A percentile compares a stretch with the other conserved stretches of the same genome.
Evolutionary conservation across 148 eudicot genomes (phyloP).

Genomic region (Rhododendron kiyosumense): DNA sequence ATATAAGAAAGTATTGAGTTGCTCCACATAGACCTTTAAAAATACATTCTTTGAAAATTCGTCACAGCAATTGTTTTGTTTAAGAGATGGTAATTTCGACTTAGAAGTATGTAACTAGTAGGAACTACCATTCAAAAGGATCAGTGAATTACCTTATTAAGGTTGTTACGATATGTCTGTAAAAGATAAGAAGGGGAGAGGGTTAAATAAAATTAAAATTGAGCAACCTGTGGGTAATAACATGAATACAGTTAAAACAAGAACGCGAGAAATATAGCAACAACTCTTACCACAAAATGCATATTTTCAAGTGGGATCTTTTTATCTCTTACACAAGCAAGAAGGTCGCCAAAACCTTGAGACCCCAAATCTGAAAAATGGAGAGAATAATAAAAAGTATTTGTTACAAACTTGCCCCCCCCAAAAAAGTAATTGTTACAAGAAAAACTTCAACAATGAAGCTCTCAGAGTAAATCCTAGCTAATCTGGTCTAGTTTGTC

Average conservation of each 20-base stretch:
- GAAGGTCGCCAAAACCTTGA: constrained; percentile 88
- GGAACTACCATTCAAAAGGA: constrained; percentile 3
- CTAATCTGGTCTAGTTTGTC: not conserved
- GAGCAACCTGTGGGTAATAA: constrained; percentile 8
- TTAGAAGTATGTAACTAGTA: not conserved
- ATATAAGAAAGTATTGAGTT: not conserved
- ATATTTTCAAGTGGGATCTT: constrained; percentile 78
- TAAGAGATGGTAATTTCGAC: not conserved
- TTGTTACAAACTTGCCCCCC: not conserved
- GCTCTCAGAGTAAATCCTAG: not conserved
- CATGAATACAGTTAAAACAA: constrained; percentile 5
- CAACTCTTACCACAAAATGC: constrained; percentile 85
- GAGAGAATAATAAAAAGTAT: constrained; percentile 11
- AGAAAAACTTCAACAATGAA: not conserved
- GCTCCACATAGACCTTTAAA: not conserved
- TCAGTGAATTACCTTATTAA: constrained; percentile 71
- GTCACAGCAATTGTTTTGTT: not conserved
- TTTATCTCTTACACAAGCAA: constrained; percentile 75
- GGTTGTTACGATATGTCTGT: constrained; percentile 98
- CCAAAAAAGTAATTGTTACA: not conserved
- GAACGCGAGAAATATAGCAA: not conserved
- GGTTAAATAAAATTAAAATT: constrained; percentile 3
- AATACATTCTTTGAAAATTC: not conserved
- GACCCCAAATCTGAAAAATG: constrained; percentile 80
- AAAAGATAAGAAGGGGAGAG: constrained; percentile 1